A percentile compares a stretch with the other conserved stretches of the same genome.
phyloP scores from a whole-genome alignment of 2,329 filamentous ascomycete genomes.

The Salinomyces thailandicus region DNA sequence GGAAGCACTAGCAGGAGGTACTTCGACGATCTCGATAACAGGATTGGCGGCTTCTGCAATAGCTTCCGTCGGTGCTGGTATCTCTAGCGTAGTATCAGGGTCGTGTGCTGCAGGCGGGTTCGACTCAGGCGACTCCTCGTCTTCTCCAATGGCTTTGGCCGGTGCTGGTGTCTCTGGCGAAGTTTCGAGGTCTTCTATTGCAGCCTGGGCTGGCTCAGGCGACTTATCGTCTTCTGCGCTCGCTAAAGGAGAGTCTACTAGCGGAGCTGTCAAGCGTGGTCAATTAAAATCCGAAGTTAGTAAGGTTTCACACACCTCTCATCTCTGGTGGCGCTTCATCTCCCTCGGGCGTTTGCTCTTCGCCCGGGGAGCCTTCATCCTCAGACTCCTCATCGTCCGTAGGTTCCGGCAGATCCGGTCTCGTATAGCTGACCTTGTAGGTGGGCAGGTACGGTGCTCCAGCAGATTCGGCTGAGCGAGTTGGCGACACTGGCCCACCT shows the following conservation, averaged over 20 bases:
- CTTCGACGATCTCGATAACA: no score
- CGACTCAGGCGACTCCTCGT: not conserved
- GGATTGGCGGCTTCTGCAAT: no score
- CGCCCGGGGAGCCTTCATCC: not conserved
- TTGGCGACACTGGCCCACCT: constrained; percentile 15
- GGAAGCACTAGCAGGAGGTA: no score
- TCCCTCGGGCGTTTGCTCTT: not conserved
- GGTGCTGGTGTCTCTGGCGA: not conserved
- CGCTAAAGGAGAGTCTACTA: not conserved
- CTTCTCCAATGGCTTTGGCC: not conserved
- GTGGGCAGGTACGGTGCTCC: constrained; percentile 12
- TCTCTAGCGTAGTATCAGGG: no score
- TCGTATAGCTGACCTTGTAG: constrained; percentile 17
- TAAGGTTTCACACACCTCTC: no score
- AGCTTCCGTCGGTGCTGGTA: no score
- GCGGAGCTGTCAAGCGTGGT: no score
- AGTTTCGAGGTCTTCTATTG: no score
- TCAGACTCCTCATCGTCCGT: constrained; percentile 19
- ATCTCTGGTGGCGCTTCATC: no score
- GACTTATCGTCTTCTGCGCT: not conserved
- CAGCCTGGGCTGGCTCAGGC: not conserved
- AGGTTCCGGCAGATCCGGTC: constrained; percentile 12
- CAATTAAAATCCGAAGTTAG: no score
- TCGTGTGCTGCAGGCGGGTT: not conserved
- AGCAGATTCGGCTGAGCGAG: constrained; percentile 15